phyloP scores from a whole-genome alignment of 2,329 filamentous ascomycete genomes.

The Stemphylium lycopersici region DNA sequence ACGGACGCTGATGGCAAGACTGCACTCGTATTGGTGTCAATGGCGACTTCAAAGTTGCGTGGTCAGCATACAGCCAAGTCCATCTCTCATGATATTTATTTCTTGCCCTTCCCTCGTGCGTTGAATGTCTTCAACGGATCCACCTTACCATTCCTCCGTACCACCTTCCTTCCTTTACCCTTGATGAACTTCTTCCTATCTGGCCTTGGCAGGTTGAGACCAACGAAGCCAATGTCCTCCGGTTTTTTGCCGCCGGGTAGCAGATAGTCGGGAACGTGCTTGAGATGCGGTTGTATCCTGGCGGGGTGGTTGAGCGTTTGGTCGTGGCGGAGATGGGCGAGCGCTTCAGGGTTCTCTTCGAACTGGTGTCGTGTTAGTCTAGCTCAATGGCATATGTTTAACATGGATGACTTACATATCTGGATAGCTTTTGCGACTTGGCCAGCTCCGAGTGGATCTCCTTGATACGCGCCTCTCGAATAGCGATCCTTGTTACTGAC shows the following conservation, averaged over 20 bases:
- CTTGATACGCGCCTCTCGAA: conserved; percentile 86
- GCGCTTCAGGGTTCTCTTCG: conserved; percentile 91
- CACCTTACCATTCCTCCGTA: conserved; percentile 66
- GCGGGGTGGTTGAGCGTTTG: conserved; percentile 79
- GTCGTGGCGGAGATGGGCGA: conserved; percentile 88
- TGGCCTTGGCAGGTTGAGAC: conserved; percentile 57
- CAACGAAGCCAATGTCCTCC: conserved; percentile 77
- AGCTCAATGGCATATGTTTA: not conserved
- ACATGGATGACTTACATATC: conserved; percentile 25
- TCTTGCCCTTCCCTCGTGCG: conserved; percentile 47
- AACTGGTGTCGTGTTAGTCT: conserved; percentile 65
- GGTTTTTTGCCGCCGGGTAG: conserved; percentile 76
- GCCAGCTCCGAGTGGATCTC: conserved; percentile 89
- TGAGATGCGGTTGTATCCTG: conserved; percentile 84
- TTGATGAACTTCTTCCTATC: conserved; percentile 52
- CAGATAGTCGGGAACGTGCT: conserved; percentile 85
- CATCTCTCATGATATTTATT: conserved; percentile 17
- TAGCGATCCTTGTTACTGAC: conserved; percentile 85
- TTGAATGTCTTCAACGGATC: conserved; percentile 93
- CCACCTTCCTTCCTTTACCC: conserved; percentile 58
- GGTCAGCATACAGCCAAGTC: no score
- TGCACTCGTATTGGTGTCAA: no score
- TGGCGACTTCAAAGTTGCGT: no score
- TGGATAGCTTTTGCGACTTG: conserved; percentile 82
- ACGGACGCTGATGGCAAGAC: no score